Evolutionary conservation across 768 basidiomycete species (phyloP), one percentile per base, ranked within the genome.

Genomic region (Xerocomus potaroensis): DNA sequence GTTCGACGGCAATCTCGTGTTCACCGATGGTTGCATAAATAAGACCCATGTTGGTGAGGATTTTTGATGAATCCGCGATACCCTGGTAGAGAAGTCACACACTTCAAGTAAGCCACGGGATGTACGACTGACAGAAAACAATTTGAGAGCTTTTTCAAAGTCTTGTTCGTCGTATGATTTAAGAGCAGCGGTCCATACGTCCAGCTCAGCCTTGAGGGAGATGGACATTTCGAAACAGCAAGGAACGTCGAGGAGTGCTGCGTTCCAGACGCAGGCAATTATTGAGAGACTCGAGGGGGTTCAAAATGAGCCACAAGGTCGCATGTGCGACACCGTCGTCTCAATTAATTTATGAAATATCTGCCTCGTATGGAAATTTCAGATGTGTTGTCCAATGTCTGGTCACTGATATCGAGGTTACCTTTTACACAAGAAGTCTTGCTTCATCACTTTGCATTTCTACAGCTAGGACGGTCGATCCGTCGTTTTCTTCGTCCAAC

Each of bases 21-120:
- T 91, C 84, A 52, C 92, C 89, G 12, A 92, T 75, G 30, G 91
- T 95, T 36, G 94, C 93, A 55, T 89, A 87, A 61, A 98, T 93
- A 48, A 97, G 74, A 12, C 89, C 94, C 72, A 96, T 89, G 63
- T 96, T 96, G 37, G 87, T 88, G 49, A 88, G 78, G 58, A 96
- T 90, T 72, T 92, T 92, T 50, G 89, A 90, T 18, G 83, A 84
- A 62, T 92, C 88, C 3, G 83, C 85, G 56, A 96, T 95, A 33
- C 69, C 68, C 81, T 87, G 56, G 19, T n/a, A 18, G 21, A 15
- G 18, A 29, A 40, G 16, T 24, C 7, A n/a, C 6, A 34, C 14
- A 44, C 32, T n/a, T 16, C 32, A 33, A 18, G n/a, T 24, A 14
- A 33, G 18, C 16, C 16, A 39, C 46, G 41, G 15, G 21, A 34